Conservation (phyloP, 495 filamentous ascomycete species). For the Hypoxylon cercidicola region DNA sequence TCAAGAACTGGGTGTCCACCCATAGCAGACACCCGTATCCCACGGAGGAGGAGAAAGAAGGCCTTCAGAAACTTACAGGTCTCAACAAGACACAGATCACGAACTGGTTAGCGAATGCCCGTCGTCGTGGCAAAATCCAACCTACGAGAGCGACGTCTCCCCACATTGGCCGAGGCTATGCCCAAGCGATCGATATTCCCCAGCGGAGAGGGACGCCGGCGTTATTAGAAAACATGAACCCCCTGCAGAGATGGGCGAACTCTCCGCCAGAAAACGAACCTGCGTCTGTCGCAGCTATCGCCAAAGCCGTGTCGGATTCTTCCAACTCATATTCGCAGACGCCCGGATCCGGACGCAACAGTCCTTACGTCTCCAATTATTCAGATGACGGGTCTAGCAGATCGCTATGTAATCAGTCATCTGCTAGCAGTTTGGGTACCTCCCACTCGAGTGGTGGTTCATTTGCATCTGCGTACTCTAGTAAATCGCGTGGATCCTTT, state of each 20-base stretch:
- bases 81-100: slow-evolving; percentile 80
- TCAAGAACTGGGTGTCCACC: slow-evolving; percentile 81
- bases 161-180: slow-evolving; percentile 59
- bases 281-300: slow-evolving; percentile 81
- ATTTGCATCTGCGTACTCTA: slow-evolving; percentile 78
- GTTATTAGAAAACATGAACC: slow-evolving; percentile 74
- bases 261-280: slow-evolving; percentile 90
- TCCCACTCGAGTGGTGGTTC: slow-evolving; percentile 74
- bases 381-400: slow-evolving; percentile 74
- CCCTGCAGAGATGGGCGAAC: slow-evolving; percentile 85
- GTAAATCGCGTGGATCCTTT: slow-evolving; percentile 72
- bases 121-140: slow-evolving; percentile 77
- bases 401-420: slow-evolving; percentile 75
- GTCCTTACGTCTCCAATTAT: slow-evolving; percentile 62
- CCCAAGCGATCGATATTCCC: slow-evolving; percentile 76
- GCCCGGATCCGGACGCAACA: slow-evolving; percentile 57
- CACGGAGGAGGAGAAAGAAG: slow-evolving; percentile 80
- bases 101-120: slow-evolving; percentile 89
- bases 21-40: slow-evolving; percentile 84
- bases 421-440: slow-evolving; percentile 76
- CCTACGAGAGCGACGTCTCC: slow-evolving; percentile 67
- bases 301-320: slow-evolving; percentile 73
- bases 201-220: slow-evolving; percentile 57
- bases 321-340: slow-evolving; percentile 58
- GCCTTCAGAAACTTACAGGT: slow-evolving; percentile 75